Evolutionary conservation across 371 early-diverging fungal genomes (phyloP).

Genomic region (Apophysomyces ossiformis): DNA sequence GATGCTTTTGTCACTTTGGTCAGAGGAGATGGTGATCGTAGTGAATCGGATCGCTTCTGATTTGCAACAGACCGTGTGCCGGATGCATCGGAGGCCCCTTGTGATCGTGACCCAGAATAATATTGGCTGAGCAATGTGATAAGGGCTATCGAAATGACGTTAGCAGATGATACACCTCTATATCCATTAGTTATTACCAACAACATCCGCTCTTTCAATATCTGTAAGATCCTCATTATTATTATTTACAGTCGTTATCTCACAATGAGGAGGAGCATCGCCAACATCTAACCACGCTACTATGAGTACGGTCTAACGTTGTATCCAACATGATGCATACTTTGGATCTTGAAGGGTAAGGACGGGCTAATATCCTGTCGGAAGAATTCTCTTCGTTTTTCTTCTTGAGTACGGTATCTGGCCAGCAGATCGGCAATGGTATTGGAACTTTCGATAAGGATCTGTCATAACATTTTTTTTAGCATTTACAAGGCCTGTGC

Average conservation of each 20-base stretch:
- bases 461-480: constrained; percentile 20
- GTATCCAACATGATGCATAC: constrained; percentile 19
- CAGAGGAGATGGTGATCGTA: background rate
- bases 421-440: constrained; percentile 69
- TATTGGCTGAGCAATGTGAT: constrained; percentile 14
- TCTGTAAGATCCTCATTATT: constrained; percentile 50
- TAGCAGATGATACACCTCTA: constrained; percentile 5
- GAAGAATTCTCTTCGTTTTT: constrained; percentile 67
- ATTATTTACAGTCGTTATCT: constrained; percentile 62
- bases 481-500: background rate
- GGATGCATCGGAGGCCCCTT: background rate
- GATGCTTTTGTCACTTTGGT: background rate
- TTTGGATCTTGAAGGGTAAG: constrained; percentile 62
- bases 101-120: background rate
- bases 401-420: constrained; percentile 62
- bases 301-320: background rate
- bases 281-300: constrained; percentile 30
- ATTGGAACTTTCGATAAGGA: constrained; percentile 60
- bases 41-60: background rate
- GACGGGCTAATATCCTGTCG: constrained; percentile 57
- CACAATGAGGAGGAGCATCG: constrained; percentile 66
- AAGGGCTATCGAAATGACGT: constrained; percentile 6
- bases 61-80: background rate
- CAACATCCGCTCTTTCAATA: constrained; percentile 57
- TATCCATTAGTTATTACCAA: constrained; percentile 33